Percentiles rank a stretch among this genome's conserved stretches.
phyloP scores from a whole-genome alignment of 2,329 filamentous ascomycete species.

The Calcarisporium arbuscula region DNA sequence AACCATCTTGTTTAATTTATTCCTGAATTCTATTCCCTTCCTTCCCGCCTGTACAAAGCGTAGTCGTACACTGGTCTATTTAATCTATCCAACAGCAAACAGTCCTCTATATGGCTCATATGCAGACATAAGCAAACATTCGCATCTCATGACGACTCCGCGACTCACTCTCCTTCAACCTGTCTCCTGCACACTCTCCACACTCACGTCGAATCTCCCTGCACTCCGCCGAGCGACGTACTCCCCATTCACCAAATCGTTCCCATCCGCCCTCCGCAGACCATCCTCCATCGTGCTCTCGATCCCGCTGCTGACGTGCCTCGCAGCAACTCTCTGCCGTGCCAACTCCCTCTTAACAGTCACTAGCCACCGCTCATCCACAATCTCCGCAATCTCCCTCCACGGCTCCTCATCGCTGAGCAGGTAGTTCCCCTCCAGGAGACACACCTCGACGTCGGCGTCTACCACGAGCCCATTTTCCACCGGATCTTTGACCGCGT shows the following conservation, averaged over 20 bases:
- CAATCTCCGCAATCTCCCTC: constrained; percentile 23
- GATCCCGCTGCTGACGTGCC: constrained; percentile 34
- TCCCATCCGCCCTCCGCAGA: constrained; percentile 63
- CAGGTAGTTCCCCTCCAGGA: constrained; percentile 65
- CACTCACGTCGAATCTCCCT: constrained; percentile 19
- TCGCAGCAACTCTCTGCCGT: constrained; percentile 26
- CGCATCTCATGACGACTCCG: too few species aligned
- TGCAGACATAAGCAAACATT: too few species aligned
- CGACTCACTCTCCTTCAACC: too few species aligned
- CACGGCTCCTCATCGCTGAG: constrained; percentile 24
- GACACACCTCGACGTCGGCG: constrained; percentile 50
- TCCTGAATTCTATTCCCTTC: too few species aligned
- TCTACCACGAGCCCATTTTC: constrained; percentile 56
- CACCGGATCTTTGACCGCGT: constrained; percentile 67
- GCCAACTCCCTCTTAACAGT: constrained; percentile 29
- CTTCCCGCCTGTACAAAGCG: too few species aligned
- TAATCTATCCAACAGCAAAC: too few species aligned
- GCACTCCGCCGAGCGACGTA: constrained; percentile 53
- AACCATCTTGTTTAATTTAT: too few species aligned
- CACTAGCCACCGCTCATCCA: constrained; percentile 36
- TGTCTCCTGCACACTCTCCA: constrained; percentile 19
- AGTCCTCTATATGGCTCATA: too few species aligned
- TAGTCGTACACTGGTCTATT: too few species aligned
- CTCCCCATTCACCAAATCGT: constrained; percentile 75
- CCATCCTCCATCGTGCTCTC: constrained; percentile 56